Evolutionary conservation across 73 alveolate species (phyloP), one percentile per base, ranked within the genome.

Genomic region (Paramecium primaurelia): DNA sequence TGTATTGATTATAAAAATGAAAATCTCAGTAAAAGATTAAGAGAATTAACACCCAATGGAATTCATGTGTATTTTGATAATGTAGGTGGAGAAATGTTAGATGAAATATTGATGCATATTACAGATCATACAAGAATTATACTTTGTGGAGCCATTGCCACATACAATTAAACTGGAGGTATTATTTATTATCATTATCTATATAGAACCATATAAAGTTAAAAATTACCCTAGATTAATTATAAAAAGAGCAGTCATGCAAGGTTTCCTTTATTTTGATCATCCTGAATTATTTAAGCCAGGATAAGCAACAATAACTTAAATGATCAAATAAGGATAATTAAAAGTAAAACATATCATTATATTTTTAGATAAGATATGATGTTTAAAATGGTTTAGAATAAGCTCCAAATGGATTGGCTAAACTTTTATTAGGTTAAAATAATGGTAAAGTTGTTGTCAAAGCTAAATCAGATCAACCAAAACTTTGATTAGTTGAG

Each of bases 81-180:
- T 58, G 98, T 95, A 9, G 98, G 98, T 25, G 98, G 98, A 34
- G 95, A 92, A 68, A 95, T 93, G 26, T 60, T 95, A 40, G 98
- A 95, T 87, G 84, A 93, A 9, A 68, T 93, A 34, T 92, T 95
- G 20, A 51, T 93, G 71, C 92, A 91, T 40, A 86, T 89, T 51
- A 92, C 86, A 85, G 92, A 92, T 38, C 92, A 71, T 16, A 77
- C 93, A 8, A 93, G 95, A 59, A 86, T 93, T 10, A 69, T 94
- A 12, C 58, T 80, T 26, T 93, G 97, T 73, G 96, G 96, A 16
- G 96, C 95, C 10, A 89, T 94, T 44, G 59, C 92, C 8, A 58
- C 93, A n/a, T 94, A 93, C 47, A 88, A 60, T 75, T 64, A 0
- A 1, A 64, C 84, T 86, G 95, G 93, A 16, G 96, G 93, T 20